Evolutionary conservation across 2,329 filamentous ascomycete genomes (phyloP), one percentile per base, ranked within the genome.

Genomic region (Coniochaeta hoffmannii): DNA sequence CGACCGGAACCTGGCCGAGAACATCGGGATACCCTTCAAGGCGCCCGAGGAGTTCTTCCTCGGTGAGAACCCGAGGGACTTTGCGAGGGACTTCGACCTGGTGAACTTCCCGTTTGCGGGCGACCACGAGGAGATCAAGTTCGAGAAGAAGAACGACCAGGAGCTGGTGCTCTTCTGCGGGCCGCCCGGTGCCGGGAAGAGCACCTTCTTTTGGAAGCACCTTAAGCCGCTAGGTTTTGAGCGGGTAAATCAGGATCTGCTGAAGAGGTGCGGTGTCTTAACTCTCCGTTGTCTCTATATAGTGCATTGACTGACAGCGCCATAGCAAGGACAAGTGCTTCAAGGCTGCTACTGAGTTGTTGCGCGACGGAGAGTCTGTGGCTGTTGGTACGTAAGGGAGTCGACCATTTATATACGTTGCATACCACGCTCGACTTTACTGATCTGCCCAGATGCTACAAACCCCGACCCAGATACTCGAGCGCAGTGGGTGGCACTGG

Each of bases 1-100:
- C 9, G 83, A 87, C 64, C 74, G 90, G 56, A 89, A 97, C 64
- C 87, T 97, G 63, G 93, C 94, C 3, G 78, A 86, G 58, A 97
- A 99, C 65, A 73, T 92, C 12, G 89, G 89, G 4, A 82, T 99
- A 61, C 67, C 74, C 12, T 99, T 93, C 68, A 75, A 85, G 56
- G 96, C 93, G 0, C 94, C 94, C 0, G 94, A 99, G 66, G 92
- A 97, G 69, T 96, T 87, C 72, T 97, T 97, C 66, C 79, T 93
- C 1, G 79, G 79, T 1, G 81, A 90, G 62, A 65, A 79, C 24
- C 76, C 87, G 1, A 79, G 85, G 60, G 79, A 83, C 1, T 94
- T 89, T 65, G 70, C 71, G 10, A 79, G 89, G 55, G 75, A 81
- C 0, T 95, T 97, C 62, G 86, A 97, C 59, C 81, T 92, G 17